Evolutionary conservation across 192 early-diverging fungal species (phyloP).

Genomic region (Linnemannia elongata): DNA sequence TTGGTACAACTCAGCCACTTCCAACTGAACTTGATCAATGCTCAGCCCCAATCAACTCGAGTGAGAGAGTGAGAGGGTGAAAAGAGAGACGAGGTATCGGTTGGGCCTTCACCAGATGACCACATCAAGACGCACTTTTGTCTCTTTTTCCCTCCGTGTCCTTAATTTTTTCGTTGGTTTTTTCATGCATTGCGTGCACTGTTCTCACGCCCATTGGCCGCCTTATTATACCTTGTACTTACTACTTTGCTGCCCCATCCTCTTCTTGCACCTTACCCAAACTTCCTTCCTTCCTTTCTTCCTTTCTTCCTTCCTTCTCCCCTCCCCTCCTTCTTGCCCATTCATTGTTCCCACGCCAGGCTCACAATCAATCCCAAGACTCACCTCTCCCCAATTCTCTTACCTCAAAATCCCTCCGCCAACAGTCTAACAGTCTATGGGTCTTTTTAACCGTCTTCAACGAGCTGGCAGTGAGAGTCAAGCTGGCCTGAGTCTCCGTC

Average conservation of each 20-base stretch:
- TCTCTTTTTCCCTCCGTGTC: no score
- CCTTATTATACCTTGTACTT: neutral
- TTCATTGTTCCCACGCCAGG: neutral
- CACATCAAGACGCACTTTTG: neutral
- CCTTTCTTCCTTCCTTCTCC: neutral
- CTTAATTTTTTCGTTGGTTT: no score
- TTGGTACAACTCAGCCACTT: neutral
- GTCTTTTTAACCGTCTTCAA: neutral
- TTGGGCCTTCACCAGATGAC: neutral
- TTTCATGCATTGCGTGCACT: neutral
- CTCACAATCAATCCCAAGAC: neutral
- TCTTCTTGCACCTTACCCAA: neutral
- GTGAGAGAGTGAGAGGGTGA: no score
- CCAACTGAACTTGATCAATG: neutral
- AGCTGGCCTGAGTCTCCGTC: neutral
- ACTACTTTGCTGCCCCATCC: neutral
- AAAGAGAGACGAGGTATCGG: no score
- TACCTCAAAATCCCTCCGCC: neutral
- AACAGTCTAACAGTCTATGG: neutral
- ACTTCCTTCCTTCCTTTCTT: neutral
- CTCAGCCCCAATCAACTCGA: neutral
- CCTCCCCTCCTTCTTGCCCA: neutral
- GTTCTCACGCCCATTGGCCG: conserved; percentile 3
- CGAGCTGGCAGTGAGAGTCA: neutral
- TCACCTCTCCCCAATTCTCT: neutral